phyloP scores from a whole-genome alignment of 73 alveolate species.

The Tetrahymena borealis region DNA sequence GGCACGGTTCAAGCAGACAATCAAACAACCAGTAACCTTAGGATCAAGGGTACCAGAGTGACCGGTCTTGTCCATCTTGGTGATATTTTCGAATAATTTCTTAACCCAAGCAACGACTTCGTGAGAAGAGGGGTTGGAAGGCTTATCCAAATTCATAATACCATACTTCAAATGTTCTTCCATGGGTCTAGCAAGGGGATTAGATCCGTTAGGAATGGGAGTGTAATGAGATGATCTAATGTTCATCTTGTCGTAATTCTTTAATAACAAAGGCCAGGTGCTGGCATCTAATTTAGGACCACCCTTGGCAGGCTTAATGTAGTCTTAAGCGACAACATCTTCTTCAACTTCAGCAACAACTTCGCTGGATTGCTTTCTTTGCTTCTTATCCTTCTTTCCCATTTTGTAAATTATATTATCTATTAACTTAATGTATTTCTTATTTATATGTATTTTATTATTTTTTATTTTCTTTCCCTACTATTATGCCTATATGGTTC shows the following conservation, averaged over 20 bases:
- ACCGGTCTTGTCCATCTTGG: constrained; percentile 98
- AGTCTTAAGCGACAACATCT: constrained; percentile 21
- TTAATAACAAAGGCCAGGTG: constrained; percentile 72
- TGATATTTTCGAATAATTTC: constrained; percentile 59
- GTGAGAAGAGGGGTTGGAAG: constrained; percentile 95
- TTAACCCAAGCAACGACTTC: constrained; percentile 99
- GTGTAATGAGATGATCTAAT: constrained; percentile 96
- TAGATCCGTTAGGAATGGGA: constrained; percentile 95
- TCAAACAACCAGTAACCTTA: constrained; percentile 99
- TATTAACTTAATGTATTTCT: neutral
- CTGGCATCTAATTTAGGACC: constrained; percentile 64
- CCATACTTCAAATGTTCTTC: constrained; percentile 95
- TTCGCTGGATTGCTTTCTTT: constrained; percentile 6
- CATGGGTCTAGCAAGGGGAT: constrained; percentile 95
- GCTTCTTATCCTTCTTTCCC: constrained; percentile 32
- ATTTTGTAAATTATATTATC: neutral
- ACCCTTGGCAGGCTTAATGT: constrained; percentile 17
- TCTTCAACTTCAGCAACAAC: constrained; percentile 20
- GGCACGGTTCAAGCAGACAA: constrained; percentile 98
- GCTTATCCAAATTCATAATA: constrained; percentile 98
- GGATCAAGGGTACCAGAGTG: constrained; percentile 99
- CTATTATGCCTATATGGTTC: neutral
- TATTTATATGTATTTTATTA: neutral
- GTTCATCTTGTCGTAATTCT: constrained; percentile 80
- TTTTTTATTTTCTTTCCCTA: neutral